Evolutionary conservation across 805 yeast genomes (phyloP), one percentile per base, ranked within the genome.

Genomic region (Candida yuanshanica): DNA sequence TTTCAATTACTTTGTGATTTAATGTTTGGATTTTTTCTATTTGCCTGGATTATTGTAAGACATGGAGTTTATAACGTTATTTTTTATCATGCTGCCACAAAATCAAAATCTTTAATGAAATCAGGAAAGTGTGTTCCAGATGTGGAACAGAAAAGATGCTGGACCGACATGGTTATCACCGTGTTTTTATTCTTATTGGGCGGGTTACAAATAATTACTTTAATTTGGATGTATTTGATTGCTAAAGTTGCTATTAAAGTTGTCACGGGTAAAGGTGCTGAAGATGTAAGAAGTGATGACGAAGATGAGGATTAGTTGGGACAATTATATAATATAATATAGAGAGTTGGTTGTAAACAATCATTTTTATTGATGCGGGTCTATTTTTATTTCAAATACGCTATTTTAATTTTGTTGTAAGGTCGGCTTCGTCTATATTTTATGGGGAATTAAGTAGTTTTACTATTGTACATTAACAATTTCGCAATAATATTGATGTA

Each of bases 271-370:
- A 69, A 63, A 18, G 77, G 79, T 26, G 96, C 96, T 2, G 95
- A 86, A 51, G 96, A 89, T 59, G 81, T 83, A 24, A 77, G 96
- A 63, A 81, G 91, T 57, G 95, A 86, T 52, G 81, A 73, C 42
- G 95, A 85, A 41, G 87, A 80, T 38, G 69, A 27, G 8, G 31
- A 27, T 53, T 26, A 24, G 7, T 10, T 13, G 27, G 21, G 17
- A 34, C 20, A 14, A 14, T 23, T 23, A 12, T 33, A 35, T 25
- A 26, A 10, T 26, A 24, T 16, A 22, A 16, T 12, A 29, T 5
- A 29, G 9, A 26, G 23, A 20, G 18, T 31, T 14, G 21, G 16
- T 29, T 12, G 14, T 21, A 29, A 29, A n/a, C 17, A 27, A 27
- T 27, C 11, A 27, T 27, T 7, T 18, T 14, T 27, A 16, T 14